Evolutionary conservation across 1,284 basidiomycete species (phyloP).

Genomic region (Apiotrichum porosum): DNA sequence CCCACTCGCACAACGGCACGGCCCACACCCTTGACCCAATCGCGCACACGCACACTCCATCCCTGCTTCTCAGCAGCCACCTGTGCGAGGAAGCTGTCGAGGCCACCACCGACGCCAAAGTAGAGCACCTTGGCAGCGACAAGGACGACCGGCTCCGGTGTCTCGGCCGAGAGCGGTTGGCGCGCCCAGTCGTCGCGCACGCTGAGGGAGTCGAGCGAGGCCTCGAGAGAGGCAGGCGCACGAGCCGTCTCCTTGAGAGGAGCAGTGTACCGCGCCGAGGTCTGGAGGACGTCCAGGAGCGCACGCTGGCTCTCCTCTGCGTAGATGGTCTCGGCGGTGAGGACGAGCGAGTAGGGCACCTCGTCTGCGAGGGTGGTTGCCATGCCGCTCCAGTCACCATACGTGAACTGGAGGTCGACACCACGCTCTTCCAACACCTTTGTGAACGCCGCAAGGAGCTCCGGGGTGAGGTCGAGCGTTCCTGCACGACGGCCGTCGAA

Average conservation of each 20-base stretch:
- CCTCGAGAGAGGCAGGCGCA: slow-evolving; percentile 18
- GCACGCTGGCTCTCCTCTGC: slow-evolving; percentile 61
- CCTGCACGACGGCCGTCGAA: slow-evolving; percentile 43
- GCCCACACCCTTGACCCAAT: slow-evolving; percentile 60
- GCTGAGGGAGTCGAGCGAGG: slow-evolving; percentile 24
- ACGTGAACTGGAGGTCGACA: slow-evolving; percentile 68
- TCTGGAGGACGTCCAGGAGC: slow-evolving; percentile 56
- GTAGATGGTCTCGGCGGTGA: slow-evolving; percentile 94
- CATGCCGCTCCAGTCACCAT: slow-evolving; percentile 66
- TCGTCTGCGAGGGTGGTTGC: slow-evolving; percentile 17
- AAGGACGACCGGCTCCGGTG: slow-evolving; percentile 21
- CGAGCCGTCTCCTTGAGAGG: neutral
- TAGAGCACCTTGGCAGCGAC: slow-evolving; percentile 59
- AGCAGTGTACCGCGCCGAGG: slow-evolving; percentile 8
- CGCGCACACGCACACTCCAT: slow-evolving; percentile 40
- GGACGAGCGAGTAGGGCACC: slow-evolving; percentile 61
- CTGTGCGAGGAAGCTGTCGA: slow-evolving; percentile 63
- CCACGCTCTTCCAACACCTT: slow-evolving; percentile 55
- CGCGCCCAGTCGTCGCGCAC: slow-evolving; percentile 26
- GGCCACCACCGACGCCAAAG: slow-evolving; percentile 91
- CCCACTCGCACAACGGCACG: slow-evolving; percentile 60
- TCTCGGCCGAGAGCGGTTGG: slow-evolving; percentile 11
- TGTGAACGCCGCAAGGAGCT: slow-evolving; percentile 63
- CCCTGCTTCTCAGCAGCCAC: slow-evolving; percentile 50
- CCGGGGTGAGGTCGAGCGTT: slow-evolving; percentile 58